Evolutionary conservation across 495 filamentous ascomycete genomes (phyloP), one percentile per base, ranked within the genome.

Genomic region (Penicillium crystallinum): DNA sequence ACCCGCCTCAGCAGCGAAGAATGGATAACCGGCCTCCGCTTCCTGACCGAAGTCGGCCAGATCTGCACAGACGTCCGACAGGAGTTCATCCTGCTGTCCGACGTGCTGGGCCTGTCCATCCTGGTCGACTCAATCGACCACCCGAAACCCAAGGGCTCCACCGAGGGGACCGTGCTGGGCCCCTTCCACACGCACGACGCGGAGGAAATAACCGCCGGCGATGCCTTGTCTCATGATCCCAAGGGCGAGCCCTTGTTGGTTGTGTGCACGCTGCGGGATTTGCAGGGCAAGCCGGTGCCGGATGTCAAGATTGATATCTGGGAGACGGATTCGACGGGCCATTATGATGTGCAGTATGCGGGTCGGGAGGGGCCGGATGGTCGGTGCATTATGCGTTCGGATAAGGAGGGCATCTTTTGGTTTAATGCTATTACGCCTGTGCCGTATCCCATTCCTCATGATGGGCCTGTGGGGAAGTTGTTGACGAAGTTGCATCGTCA

Each of bases 141-240:
- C 73, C 91, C 91, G 52, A 95, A 90, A 64, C 89, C 88, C 0
- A 63, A 81, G 0, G 66, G 69, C 34, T 79, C 81, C 38, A 97
- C 91, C 14, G 90, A 96, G 67, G 89, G 90, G 42, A 91, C 91
- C 3, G 88, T 97, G 25, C 81, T 96, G 0, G 91, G 91, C 0
- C 91, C 91, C 38, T 97, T 96, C 77, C 90, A 97, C 76, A 92
- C 90, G 2, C 88, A 95, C 69, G 90, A 96, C 59, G 90, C 91
- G 3, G 77, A 84, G 22, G 65, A 76, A 29, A 75, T 87, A 36
- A 46, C 76, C 11, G 71, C 83, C 53, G 91, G 91, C 22, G 71
- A 77, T 17, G 61, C 62, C 58, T 91, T 97, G 76, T 85, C 86
- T 12, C 81, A 82, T 52, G 89, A 92, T 58, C 65, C 70, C 12